Evolutionary conservation across 108 stramenopile species (phyloP), one percentile per base, ranked within the genome.

Genomic region (Cylindrotheca fusiformis): DNA sequence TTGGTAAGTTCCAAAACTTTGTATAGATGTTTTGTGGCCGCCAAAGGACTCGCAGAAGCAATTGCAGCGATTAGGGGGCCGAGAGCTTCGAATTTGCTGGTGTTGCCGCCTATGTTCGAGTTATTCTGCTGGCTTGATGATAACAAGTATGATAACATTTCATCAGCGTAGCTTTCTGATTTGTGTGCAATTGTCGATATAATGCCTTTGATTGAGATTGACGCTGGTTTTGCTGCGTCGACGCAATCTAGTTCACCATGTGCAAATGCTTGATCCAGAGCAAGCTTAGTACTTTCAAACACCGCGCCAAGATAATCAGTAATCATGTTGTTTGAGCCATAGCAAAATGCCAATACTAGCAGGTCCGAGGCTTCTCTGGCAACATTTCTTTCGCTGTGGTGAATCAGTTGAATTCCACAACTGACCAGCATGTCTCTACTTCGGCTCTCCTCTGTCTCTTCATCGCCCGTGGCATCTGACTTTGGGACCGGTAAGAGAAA

Each of bases 351-450:
- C 3, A 66, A 21, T 0, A 52, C 32, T 0, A 82, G 52, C 22
- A 82, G 44, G 1, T 68, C 56, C 1, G 76, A 63, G 3, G 81
- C 73, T 26, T 63, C 70, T 19, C 29, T 48, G 2, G 52, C 69
- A 36, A 82, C 67, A 2, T 27, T 36, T 8, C 21, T n/a, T 32
- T 78, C 52, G 23, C 49, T 20, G 29, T 79, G 78, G 10, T 76
- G 68, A 12, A 83, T 20, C 10, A 79, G 63, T 58, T 69, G 72
- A 33, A 83, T 67, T n/a, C 56, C 72, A 50, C 60, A 70, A n/a
- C 67, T 61, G 2, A 83, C 52, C 1, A 79, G 58, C 67, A 69
- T 74, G 36, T 72, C 75, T 23, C 64, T 32, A 0, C 28, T 23
- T 33, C 71, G 50, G 27, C 44, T 59, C 18, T 71, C 72, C 21